Base-by-base conservation (phyloP, 805 yeast species). In the Myxozyma monticola region DNA sequence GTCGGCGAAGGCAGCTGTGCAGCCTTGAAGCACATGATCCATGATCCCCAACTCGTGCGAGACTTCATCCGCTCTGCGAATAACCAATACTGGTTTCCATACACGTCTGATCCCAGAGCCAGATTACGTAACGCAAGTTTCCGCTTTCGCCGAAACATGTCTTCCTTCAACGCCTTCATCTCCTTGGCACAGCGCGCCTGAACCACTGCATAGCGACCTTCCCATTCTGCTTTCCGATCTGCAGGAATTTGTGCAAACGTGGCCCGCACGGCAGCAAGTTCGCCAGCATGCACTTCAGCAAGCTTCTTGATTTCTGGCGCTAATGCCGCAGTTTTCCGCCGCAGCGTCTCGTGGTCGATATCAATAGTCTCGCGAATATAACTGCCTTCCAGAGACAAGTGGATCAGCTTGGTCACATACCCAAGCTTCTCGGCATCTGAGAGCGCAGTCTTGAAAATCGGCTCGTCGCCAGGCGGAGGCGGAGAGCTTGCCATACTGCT, bases 81-180 rank as follows among this genome's bases (percentile, higher is more conserved):
- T 1, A 61, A 49, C 73, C 73, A 69, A 56, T 68, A 69, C 31
- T 47, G 47, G 51, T 69, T 69, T 5, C 71, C 71, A 17, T 49
- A 46, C 4, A 54, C 49, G 53, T 69, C 73, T 6, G 22, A 37
- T 26, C 71, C 70, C 24, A 69, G 43, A 3, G 71, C 64, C n/a
- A 59, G 41, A 5, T 68, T 69, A 30, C 73, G 63, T 43, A 54
- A 48, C 43, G 58, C 62, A 51, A 55, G 56, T 46, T 67, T 68
- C 49, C 65, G 62, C 31, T 52, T 39, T 40, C 60, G 59, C 28
- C 54, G 49, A 49, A 56, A 65, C 24, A 61, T 50, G 34, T 58
- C 60, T 36, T 64, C 66, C 54, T 68, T 66, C 14, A 61, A 56
- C 20, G 52, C 44, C 47, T 54, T 59, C 37, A 64, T 58, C 39